Percentiles rank a stretch among this genome's conserved stretches.
Conservation (phyloP, 495 filamentous ascomycete genomes). For the Paragyromitra xinjiangensis region DNA sequence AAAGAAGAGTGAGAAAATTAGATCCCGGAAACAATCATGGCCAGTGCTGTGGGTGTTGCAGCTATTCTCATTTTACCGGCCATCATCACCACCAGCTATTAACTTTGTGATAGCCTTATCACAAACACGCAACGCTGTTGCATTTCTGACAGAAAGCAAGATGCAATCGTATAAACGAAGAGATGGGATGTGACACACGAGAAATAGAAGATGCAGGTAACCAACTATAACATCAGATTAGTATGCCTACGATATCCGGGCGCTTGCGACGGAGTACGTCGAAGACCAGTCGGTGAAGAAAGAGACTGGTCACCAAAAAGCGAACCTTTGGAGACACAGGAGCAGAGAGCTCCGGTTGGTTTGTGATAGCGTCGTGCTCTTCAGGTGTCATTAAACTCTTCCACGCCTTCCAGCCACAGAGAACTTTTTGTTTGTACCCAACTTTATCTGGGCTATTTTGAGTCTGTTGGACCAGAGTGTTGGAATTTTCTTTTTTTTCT, state of each 20-base stretch:
- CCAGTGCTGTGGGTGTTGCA: constrained; percentile 1
- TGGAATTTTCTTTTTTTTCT: constrained; percentile 39
- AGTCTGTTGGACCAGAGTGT: constrained; percentile 33
- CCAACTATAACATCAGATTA: constrained; percentile 49
- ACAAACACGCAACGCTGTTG: constrained; percentile 37
- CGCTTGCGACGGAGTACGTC: constrained; percentile 40
- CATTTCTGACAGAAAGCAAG: constrained; percentile 35
- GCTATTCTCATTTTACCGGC: constrained; percentile 11
- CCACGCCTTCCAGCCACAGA: constrained; percentile 25
- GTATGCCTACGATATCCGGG: constrained; percentile 37
- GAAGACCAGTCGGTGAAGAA: constrained; percentile 26
- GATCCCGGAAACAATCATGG: neutral
- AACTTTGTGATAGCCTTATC: constrained; percentile 38
- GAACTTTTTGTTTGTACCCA: constrained; percentile 31
- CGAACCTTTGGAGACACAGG: neutral
- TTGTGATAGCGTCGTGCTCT: constrained; percentile 16
- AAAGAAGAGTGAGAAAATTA: constrained; percentile 1
- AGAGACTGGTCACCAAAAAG: constrained; percentile 17
- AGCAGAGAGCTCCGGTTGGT: constrained; percentile 9
- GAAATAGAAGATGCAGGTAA: constrained; percentile 26
- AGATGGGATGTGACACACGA: constrained; percentile 35
- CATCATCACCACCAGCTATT: constrained; percentile 15
- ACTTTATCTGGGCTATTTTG: constrained; percentile 44
- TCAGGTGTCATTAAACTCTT: constrained; percentile 36
- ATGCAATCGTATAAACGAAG: constrained; percentile 41